These are phyloP conservation scores for Ministeria vibrans DNA, from an alignment of 78 protist genomes.

Conservation along the genomic window DNA sequence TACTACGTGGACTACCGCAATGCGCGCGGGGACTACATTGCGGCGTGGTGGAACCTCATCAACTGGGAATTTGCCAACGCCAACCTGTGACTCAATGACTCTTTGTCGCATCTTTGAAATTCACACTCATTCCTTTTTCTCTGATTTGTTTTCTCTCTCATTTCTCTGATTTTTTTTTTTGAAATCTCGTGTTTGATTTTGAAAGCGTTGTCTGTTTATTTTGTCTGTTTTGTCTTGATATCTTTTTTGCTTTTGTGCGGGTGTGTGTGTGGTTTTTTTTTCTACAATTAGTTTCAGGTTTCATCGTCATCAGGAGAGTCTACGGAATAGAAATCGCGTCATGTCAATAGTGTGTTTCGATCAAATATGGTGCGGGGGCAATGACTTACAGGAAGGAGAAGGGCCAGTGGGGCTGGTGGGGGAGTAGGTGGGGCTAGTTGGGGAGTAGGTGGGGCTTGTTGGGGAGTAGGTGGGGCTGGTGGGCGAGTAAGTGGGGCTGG, in stretches of 20 bases:
- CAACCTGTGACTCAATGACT: not conserved
- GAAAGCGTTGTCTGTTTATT: not conserved
- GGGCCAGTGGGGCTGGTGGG: conserved; percentile 59
- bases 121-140: not conserved
- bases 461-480: conserved; percentile 58
- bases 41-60: not conserved
- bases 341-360: conserved; percentile 47
- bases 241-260: not conserved
- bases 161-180: no score
- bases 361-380: conserved; percentile 81
- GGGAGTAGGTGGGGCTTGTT: conserved; percentile 68
- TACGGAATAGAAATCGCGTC: conserved; percentile 50
- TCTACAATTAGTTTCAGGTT: conserved; percentile 26
- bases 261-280: not conserved
- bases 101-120: not conserved
- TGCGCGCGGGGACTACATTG: not conserved
- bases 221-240: not conserved
- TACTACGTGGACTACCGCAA: not conserved
- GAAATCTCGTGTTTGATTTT: not conserved
- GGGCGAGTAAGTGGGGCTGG: conserved; percentile 69
- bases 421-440: conserved; percentile 68
- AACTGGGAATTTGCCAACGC: not conserved
- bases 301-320: conserved; percentile 44
- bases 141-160: not conserved
- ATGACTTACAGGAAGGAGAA: conserved; percentile 70